Percentiles rank a stretch among this genome's conserved stretches.
phyloP scores from a whole-genome alignment of 306 rosid genomes.

The Castanea mollissima region DNA sequence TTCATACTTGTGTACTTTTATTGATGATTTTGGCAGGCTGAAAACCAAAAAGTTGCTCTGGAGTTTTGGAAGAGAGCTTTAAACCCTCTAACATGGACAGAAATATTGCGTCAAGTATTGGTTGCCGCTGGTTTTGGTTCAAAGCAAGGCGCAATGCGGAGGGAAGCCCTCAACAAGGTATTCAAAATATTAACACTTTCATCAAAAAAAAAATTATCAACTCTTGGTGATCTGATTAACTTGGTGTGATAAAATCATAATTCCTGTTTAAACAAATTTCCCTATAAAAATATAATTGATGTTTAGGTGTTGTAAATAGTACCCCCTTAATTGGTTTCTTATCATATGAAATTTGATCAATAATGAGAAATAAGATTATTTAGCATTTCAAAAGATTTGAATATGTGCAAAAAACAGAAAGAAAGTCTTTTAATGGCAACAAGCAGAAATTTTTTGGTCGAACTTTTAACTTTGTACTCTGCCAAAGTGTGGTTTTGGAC shows the following conservation, averaged over 20 bases:
- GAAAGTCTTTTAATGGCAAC: neutral
- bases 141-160: constrained; percentile 58
- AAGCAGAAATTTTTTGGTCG: neutral
- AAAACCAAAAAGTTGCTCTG: constrained; percentile 55
- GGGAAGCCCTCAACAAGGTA: constrained; percentile 76
- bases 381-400: neutral
- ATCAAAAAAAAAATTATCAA: no score
- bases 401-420: neutral
- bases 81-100: constrained; percentile 90
- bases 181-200: constrained; percentile 10
- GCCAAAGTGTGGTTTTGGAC: neutral
- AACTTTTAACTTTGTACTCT: neutral
- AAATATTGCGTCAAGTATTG: constrained; percentile 87
- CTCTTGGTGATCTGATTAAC: no score
- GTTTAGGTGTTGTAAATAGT: neutral
- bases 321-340: neutral
- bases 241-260: neutral
- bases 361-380: neutral
- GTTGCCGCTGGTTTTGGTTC: constrained; percentile 95
- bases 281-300: neutral
- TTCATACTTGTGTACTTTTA: constrained; percentile 12
- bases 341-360: neutral
- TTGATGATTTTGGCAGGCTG: constrained; percentile 62
- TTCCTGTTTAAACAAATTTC: neutral
- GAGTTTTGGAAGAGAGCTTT: constrained; percentile 75